Conservation (phyloP, 2,329 filamentous ascomycete genomes). For the Aspergillus pseudoglaucus region DNA sequence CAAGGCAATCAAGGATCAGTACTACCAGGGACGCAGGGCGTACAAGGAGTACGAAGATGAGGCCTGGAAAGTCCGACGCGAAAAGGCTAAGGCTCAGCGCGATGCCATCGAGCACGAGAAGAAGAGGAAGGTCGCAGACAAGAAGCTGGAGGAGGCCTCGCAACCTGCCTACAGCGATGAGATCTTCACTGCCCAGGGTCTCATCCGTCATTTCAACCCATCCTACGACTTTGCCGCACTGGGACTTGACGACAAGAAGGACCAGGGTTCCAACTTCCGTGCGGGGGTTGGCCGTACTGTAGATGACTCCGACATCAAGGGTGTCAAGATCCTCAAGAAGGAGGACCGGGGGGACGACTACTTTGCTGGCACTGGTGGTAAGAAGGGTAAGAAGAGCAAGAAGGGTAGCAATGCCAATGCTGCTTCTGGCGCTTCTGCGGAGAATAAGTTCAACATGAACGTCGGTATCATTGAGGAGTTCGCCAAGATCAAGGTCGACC, state of each 20-base stretch:
- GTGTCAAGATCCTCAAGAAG: slow-evolving; percentile 76
- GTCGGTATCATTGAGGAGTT: slow-evolving; percentile 90
- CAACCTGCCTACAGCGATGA: slow-evolving; percentile 87
- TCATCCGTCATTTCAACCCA: slow-evolving; percentile 89
- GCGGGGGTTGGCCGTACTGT: slow-evolving; percentile 77
- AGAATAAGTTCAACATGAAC: slow-evolving; percentile 72
- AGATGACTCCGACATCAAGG: slow-evolving; percentile 77
- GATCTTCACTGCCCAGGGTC: slow-evolving; percentile 78
- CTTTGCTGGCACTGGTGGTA: slow-evolving; percentile 63
- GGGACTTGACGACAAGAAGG: slow-evolving; percentile 44
- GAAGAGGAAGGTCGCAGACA: slow-evolving; percentile 48
- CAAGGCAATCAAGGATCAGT: slow-evolving; percentile 82
- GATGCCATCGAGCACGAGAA: slow-evolving; percentile 47
- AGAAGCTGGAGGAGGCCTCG: slow-evolving; percentile 46
- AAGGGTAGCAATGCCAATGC: slow-evolving; percentile 54
- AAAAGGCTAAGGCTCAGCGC: slow-evolving; percentile 75
- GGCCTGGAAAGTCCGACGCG: slow-evolving; percentile 65
- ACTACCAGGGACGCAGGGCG: slow-evolving; percentile 76
- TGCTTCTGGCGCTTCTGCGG: slow-evolving; percentile 43
- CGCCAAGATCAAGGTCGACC: slow-evolving; percentile 73
- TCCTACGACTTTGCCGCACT: slow-evolving; percentile 61
- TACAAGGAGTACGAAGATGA: slow-evolving; percentile 77
- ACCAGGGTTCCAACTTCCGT: slow-evolving; percentile 61
- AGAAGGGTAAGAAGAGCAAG: slow-evolving; percentile 85
- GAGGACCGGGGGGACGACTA: slow-evolving; percentile 83